phyloP scores from a whole-genome alignment of 805 yeast species.

The Barnettozyma pratensis region DNA sequence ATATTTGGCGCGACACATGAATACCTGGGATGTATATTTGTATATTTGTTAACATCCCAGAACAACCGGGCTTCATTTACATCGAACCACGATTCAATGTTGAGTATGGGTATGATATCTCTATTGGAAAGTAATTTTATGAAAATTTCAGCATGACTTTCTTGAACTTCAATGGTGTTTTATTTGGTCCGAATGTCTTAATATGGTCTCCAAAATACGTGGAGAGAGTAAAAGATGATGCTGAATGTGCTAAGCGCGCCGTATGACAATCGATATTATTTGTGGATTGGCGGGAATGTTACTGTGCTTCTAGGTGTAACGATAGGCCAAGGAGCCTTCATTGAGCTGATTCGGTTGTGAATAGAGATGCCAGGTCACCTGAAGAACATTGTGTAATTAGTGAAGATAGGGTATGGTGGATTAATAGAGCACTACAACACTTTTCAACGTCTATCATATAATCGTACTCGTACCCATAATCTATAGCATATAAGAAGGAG shows the following conservation, averaged over 20 bases:
- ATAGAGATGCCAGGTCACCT: too few species aligned
- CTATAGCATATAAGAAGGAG: too few species aligned
- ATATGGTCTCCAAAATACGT: neutral
- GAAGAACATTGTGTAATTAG: too few species aligned
- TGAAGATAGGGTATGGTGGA: too few species aligned
- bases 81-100: slow-evolving; percentile 46
- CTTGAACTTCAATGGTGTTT: slow-evolving; percentile 52
- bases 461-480: too few species aligned
- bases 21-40: slow-evolving; percentile 39
- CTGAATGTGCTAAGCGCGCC: slow-evolving; percentile 1
- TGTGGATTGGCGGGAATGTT: neutral
- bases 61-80: slow-evolving; percentile 23
- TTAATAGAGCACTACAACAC: too few species aligned
- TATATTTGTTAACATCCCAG: slow-evolving; percentile 29
- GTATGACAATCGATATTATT: neutral
- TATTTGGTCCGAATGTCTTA: slow-evolving; percentile 25
- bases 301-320: slow-evolving; percentile 1
- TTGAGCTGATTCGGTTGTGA: neutral
- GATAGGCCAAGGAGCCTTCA: neutral
- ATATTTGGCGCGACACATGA: slow-evolving; percentile 30
- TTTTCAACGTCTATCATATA: too few species aligned
- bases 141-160: slow-evolving; percentile 49
- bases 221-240: neutral
- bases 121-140: slow-evolving; percentile 52
- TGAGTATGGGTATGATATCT: slow-evolving; percentile 62